Conservation (phyloP, 352 stramenopile genomes). For the Aphanomyces invadans region DNA sequence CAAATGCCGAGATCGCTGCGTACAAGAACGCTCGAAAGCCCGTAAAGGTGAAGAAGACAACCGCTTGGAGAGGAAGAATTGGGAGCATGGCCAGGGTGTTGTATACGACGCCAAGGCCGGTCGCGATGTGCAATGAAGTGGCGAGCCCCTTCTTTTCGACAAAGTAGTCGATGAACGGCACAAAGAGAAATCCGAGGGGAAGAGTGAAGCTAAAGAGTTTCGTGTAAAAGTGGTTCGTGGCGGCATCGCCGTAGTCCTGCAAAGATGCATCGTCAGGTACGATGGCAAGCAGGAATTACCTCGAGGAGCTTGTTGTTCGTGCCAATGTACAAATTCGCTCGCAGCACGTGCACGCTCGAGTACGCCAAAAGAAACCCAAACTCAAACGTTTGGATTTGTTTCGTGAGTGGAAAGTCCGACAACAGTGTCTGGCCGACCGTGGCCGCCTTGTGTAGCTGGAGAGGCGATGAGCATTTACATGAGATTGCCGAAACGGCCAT, state of each 20-base stretch:
- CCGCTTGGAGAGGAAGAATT: conserved; percentile 47
- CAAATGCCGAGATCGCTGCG: conserved; percentile 79
- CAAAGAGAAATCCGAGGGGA: conserved; percentile 75
- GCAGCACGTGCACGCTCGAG: conserved; percentile 63
- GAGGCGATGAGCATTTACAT: background rate
- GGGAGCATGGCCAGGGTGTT: conserved; percentile 64
- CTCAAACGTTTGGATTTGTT: conserved; percentile 70
- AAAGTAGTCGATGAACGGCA: conserved; percentile 76
- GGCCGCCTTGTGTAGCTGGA: background rate
- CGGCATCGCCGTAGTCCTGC: conserved; percentile 65
- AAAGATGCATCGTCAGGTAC: conserved; percentile 2
- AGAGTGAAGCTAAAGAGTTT: conserved; percentile 83
- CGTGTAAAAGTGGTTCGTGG: conserved; percentile 59
- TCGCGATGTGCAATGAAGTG: conserved; percentile 67
- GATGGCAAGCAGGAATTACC: background rate
- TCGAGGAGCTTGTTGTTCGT: conserved; percentile 78
- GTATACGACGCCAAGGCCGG: conserved; percentile 59
- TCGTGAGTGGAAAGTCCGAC: conserved; percentile 32
- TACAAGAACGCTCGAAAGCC: conserved; percentile 82
- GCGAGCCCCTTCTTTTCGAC: conserved; percentile 62
- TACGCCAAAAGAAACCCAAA: conserved; percentile 71
- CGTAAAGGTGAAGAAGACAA: conserved; percentile 75
- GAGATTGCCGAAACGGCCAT: no score
- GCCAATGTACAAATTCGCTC: conserved; percentile 77
- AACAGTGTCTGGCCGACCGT: conserved; percentile 22